Percentiles rank a stretch among this genome's conserved stretches.
Conservation (phyloP, 1,284 basidiomycete species). For the Ganoderma sinense region DNA sequence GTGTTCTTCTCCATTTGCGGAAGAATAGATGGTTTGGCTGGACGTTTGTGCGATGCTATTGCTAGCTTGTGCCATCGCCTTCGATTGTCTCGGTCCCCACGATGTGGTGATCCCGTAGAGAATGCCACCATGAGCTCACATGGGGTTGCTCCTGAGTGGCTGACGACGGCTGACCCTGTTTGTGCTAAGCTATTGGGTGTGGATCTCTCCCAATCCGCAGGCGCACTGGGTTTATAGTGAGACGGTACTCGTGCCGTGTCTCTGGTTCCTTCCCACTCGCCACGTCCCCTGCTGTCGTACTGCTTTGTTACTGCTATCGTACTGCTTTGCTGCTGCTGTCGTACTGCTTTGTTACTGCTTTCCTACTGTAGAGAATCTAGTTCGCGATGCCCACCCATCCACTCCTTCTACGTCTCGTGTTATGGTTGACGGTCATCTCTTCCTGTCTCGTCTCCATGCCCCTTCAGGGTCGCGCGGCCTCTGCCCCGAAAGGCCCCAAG, state of each 20-base stretch:
- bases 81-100: background rate
- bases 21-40: background rate
- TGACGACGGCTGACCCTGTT: background rate
- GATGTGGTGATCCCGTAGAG: background rate
- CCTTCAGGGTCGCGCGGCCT: background rate
- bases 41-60: background rate
- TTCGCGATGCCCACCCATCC: background rate
- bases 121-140: background rate
- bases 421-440: background rate
- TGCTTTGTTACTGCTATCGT: background rate
- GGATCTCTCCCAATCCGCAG: background rate
- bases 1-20: background rate
- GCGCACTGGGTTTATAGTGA: background rate
- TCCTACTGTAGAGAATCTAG: background rate
- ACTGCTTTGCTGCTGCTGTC: background rate
- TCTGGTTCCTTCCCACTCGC: background rate
- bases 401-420: background rate
- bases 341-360: background rate
- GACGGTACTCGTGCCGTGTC: background rate
- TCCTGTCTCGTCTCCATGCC: background rate
- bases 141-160: background rate
- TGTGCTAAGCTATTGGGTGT: background rate
- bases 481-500: constrained; percentile 9
- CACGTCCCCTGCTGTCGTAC: background rate
- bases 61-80: background rate